These are phyloP conservation scores for Phialemoniopsis sp. DNA, from an alignment of 2,329 filamentous ascomycete genomes.

Conservation along the genomic window DNA sequence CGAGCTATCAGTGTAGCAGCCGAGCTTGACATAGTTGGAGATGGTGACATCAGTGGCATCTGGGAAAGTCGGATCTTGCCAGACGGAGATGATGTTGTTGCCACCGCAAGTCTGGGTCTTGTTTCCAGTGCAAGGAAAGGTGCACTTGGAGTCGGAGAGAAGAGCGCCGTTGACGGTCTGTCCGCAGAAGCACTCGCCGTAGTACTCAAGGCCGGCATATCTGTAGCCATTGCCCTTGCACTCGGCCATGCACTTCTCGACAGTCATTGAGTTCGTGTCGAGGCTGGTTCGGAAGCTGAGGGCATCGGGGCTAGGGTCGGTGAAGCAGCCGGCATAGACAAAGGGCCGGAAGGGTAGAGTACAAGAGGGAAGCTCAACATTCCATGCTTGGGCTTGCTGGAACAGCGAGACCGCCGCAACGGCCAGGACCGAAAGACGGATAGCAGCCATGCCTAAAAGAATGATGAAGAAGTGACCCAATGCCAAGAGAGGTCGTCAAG, in stretches of 20 bases:
- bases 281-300: slow-evolving; percentile 37
- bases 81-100: slow-evolving; percentile 40
- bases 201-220: slow-evolving; percentile 46
- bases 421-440: slow-evolving; percentile 26
- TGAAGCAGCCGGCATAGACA: slow-evolving; percentile 42
- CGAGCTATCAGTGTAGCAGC: slow-evolving; percentile 53
- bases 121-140: slow-evolving; percentile 48
- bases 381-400: slow-evolving; percentile 31
- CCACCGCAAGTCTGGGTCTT: slow-evolving; percentile 41
- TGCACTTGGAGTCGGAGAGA: slow-evolving; percentile 50
- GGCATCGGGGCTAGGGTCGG: slow-evolving; percentile 25
- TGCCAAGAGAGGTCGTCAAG: background rate
- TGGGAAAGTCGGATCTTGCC: slow-evolving; percentile 43
- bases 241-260: slow-evolving; percentile 40
- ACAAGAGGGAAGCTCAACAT: slow-evolving; percentile 40
- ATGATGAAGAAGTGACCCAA: background rate
- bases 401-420: slow-evolving; percentile 32
- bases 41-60: slow-evolving; percentile 39
- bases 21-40: slow-evolving; percentile 52
- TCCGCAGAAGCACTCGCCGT: slow-evolving; percentile 49
- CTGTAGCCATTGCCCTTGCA: slow-evolving; percentile 48
- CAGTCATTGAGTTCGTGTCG: slow-evolving; percentile 35
- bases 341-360: slow-evolving; percentile 40
- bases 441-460: slow-evolving; percentile 22
- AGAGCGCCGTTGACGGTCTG: slow-evolving; percentile 47